A percentile compares a stretch with the other conserved stretches of the same genome.
Conservation (phyloP, 306 rosid species). For the Elaeagnus macrophylla region DNA sequence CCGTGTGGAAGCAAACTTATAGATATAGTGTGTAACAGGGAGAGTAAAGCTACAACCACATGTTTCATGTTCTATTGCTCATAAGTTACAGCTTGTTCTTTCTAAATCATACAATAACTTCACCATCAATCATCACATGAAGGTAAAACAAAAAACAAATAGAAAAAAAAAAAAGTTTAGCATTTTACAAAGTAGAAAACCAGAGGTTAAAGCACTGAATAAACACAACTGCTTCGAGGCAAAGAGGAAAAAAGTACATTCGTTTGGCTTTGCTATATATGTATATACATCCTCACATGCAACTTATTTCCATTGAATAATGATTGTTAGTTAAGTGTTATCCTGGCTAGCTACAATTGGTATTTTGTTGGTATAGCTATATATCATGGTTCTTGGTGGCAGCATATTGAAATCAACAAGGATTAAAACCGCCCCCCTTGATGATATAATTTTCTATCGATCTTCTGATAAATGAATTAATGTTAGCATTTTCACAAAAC, state of each 20-base stretch:
- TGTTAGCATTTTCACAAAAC: conserved; percentile 9
- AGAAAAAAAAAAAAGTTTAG: too few species aligned
- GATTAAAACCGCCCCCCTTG: conserved; percentile 9
- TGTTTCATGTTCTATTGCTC: neutral
- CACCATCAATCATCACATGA: neutral
- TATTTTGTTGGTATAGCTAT: neutral
- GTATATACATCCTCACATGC: neutral
- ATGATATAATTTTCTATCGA: conserved; percentile 4
- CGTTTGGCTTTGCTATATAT: conserved; percentile 17
- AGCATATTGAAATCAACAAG: neutral
- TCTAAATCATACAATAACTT: neutral
- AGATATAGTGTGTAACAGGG: too few species aligned
- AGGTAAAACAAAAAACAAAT: too few species aligned
- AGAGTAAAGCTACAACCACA: neutral
- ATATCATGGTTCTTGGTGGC: conserved; percentile 1
- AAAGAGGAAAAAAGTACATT: neutral
- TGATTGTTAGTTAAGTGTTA: conserved; percentile 10
- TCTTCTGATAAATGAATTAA: conserved; percentile 6
- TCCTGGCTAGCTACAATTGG: conserved; percentile 16
- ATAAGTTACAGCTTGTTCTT: neutral
- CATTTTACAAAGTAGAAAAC: neutral
- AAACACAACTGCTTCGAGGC: neutral
- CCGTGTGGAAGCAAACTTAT: too few species aligned
- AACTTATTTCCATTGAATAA: conserved; percentile 20
- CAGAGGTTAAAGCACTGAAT: neutral